phyloP scores from a whole-genome alignment of 495 filamentous ascomycete species.

The Penicillium daleae region DNA sequence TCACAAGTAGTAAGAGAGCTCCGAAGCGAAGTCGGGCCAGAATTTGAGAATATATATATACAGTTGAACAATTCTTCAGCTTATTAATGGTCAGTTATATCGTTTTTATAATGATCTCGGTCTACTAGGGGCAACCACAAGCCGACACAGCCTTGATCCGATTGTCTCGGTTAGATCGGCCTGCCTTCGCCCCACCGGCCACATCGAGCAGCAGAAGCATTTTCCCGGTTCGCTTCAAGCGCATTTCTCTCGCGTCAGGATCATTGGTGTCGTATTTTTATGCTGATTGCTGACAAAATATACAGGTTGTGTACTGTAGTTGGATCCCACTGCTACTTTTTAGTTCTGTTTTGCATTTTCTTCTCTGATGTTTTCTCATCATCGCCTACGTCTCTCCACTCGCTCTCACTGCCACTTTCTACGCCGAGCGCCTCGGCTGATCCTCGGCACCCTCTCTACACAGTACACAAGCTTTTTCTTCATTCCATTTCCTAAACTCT shows the following conservation, averaged over 20 bases:
- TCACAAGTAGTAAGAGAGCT: background rate
- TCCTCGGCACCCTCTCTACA: background rate
- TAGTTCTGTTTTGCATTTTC: background rate
- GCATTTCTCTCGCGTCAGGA: background rate
- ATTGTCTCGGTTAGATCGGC: background rate
- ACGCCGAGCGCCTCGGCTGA: background rate
- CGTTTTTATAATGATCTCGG: background rate
- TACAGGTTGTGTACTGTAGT: background rate
- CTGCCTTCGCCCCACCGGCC: background rate
- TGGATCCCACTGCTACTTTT: background rate
- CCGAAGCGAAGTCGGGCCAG: background rate
- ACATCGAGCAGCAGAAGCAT: background rate
- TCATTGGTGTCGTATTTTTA: background rate
- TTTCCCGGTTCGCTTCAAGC: background rate
- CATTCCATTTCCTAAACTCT: background rate
- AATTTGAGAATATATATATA: background rate
- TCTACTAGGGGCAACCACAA: background rate
- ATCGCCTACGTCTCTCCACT: conserved; percentile 1
- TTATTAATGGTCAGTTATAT: background rate
- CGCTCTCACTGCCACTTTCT: background rate
- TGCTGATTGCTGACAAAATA: background rate
- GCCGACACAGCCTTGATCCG: too few species aligned
- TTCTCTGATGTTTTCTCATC: too few species aligned
- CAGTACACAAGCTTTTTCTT: background rate
- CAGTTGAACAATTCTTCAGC: background rate